These are phyloP conservation scores for Aureobasidium sp. DNA, from an alignment of 2,329 filamentous ascomycete genomes.

Conservation along the genomic window DNA sequence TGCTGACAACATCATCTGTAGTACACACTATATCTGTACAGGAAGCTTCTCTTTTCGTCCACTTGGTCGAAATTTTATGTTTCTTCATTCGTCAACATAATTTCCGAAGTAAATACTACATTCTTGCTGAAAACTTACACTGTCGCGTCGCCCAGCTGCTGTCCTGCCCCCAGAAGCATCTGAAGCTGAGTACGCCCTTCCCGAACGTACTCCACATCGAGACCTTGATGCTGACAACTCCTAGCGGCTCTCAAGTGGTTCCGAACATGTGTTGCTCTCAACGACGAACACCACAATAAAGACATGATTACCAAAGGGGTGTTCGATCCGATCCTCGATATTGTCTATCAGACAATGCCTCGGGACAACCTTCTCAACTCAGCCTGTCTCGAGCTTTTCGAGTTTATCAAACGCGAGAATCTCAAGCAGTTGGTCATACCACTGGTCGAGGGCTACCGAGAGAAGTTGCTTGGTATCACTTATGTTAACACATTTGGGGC, in stretches of 20 bases:
- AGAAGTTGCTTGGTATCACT: constrained; percentile 63
- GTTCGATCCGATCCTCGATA: constrained; percentile 74
- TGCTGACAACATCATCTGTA: neutral
- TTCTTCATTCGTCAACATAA: constrained; percentile 90
- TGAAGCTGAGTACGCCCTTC: constrained; percentile 65
- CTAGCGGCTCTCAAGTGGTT: constrained; percentile 87
- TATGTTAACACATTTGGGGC: constrained; percentile 80
- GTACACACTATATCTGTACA: constrained; percentile 58
- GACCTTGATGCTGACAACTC: neutral
- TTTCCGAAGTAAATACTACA: constrained; percentile 78
- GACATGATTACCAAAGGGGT: constrained; percentile 74
- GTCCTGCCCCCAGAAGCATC: constrained; percentile 75
- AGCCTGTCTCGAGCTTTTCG: constrained; percentile 87
- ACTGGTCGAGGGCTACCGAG: constrained; percentile 74
- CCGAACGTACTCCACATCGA: constrained; percentile 17
- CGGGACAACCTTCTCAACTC: constrained; percentile 91
- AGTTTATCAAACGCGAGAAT: constrained; percentile 70
- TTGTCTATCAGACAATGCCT: constrained; percentile 77
- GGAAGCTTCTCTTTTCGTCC: constrained; percentile 81
- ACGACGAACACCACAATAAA: constrained; percentile 85
- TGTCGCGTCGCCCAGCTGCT: constrained; percentile 76
- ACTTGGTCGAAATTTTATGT: constrained; percentile 84
- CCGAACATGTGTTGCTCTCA: constrained; percentile 71
- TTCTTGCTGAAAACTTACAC: constrained; percentile 69
- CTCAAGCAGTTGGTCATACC: constrained; percentile 75